Evolutionary conservation across 2,329 filamentous ascomycete species (phyloP).

Genomic region (Colletotrichum echinochloae): DNA sequence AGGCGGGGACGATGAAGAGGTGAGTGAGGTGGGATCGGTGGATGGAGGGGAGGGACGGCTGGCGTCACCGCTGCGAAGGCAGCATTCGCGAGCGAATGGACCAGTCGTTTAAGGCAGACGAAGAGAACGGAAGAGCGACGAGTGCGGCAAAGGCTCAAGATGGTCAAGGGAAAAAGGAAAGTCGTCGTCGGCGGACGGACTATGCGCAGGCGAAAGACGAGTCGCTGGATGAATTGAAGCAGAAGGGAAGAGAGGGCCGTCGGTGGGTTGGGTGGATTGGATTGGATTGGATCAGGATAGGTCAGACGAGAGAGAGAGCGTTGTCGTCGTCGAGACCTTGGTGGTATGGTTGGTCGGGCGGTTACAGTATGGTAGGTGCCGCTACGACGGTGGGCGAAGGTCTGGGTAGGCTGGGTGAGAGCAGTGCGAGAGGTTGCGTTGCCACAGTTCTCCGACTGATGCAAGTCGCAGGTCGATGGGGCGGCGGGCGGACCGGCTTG

Average conservation of each 20-base stretch:
- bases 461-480: slow-evolving; percentile 39
- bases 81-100: slow-evolving; percentile 38
- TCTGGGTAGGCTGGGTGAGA: not conserved
- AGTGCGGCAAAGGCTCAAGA: not conserved
- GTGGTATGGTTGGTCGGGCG: slow-evolving; percentile 18
- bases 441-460: slow-evolving; percentile 26
- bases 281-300: not conserved
- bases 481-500: not conserved
- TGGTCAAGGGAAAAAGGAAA: slow-evolving; percentile 13
- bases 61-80: slow-evolving; percentile 43
- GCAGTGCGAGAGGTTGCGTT: slow-evolving; percentile 17
- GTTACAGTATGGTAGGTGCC: slow-evolving; percentile 5
- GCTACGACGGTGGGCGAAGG: not conserved
- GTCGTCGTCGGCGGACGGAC: slow-evolving; percentile 20
- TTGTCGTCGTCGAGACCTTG: slow-evolving; percentile 23
- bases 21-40: slow-evolving; percentile 23
- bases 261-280: not conserved
- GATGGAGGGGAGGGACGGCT: slow-evolving; percentile 40
- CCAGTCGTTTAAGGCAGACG: slow-evolving; percentile 7
- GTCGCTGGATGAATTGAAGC: slow-evolving; percentile 13
- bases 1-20: slow-evolving; percentile 1
- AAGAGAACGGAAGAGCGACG: not conserved
- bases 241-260: not conserved
- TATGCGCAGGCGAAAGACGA: slow-evolving; percentile 11
- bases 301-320: slow-evolving; percentile 35